These are phyloP conservation scores for Leishmania lainsoni DNA, from an alignment of 208 protist species.

Conservation along the genomic window DNA sequence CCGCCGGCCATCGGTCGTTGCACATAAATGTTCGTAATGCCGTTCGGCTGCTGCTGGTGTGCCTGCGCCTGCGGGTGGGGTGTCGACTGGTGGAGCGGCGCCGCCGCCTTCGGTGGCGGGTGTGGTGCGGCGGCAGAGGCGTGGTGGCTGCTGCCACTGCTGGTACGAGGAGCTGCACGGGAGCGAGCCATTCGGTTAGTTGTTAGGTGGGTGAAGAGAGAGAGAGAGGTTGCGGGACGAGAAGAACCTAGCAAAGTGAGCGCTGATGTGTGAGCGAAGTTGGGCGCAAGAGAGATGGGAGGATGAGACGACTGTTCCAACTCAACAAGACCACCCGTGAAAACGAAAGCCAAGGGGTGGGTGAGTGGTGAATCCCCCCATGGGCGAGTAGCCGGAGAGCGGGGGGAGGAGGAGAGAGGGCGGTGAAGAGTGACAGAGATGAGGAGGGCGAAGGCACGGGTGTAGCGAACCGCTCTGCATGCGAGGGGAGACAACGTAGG, in stretches of 20 bases:
- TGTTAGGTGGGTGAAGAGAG: background rate
- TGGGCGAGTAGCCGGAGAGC: too few species aligned
- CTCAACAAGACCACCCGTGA: background rate
- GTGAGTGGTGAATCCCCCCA: background rate
- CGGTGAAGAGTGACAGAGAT: background rate
- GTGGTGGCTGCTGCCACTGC: slow-evolving; percentile 20
- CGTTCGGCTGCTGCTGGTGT: slow-evolving; percentile 34
- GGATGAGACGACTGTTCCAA: background rate
- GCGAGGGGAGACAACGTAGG: background rate
- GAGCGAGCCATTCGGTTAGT: slow-evolving; percentile 59
- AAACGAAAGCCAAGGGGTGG: too few species aligned
- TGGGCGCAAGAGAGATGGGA: background rate
- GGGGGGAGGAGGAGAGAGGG: background rate
- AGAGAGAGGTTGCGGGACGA: background rate
- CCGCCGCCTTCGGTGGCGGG: slow-evolving; percentile 29
- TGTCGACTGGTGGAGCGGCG: slow-evolving; percentile 24
- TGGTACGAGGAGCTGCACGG: slow-evolving; percentile 43
- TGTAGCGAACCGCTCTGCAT: background rate
- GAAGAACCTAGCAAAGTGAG: background rate
- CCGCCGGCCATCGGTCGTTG: slow-evolving; percentile 50
- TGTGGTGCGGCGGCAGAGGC: slow-evolving; percentile 20
- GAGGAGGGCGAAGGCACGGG: background rate
- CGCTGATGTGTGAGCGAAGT: background rate
- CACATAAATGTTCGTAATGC: slow-evolving; percentile 82
- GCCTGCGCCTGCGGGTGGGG: slow-evolving; percentile 19